Base-by-base conservation (phyloP, 345 rosid genomes). In the Turnera subulata region DNA sequence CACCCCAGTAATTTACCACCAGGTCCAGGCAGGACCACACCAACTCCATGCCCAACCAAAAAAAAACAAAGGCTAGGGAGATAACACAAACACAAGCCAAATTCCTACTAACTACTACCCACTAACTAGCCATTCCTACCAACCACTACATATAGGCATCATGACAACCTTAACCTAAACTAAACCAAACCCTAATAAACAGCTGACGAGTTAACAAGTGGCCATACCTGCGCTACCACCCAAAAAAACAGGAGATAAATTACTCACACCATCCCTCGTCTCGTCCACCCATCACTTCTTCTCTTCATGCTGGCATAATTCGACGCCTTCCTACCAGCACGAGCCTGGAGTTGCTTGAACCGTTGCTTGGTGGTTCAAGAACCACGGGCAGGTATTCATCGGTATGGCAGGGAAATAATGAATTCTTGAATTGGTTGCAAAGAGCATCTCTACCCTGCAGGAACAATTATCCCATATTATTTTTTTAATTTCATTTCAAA, bases 381-480 rank as follows among this genome's bases (percentile, higher is more conserved):
- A 64, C 40, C 47, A 73, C 82, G 1, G 84, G 89, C 45, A 83
- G 54, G 44, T 74, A 80, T 0, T 7, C 55, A 23, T 70, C 26
- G 0, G 74, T 70, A 43, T 70, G 79, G 17, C 86, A 84, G 0
- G 46, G 45, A 32, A 80, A 84, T 8, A 17, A 43, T 0, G 84
- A 76, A 8, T 38, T 24, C 66, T 51, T 56, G 47, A 78, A 81
- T 1, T 53, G 70, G 11, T 40, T 37, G 11, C 2, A 46, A 19
- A 75, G 14, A 2, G 67, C 78, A 11, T 62, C 54, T 50, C 55
- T 81, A 1, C 86, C 89, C 88, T 83, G 49, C 40, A 56, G 8
- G 8, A 29, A 8, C 35, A 29, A 29, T 4, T 29, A 8, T 3
- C 5, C 35, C n/a, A n/a, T n/a, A n/a, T n/a, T n/a, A n/a, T 29